Conservation (phyloP, 331 rosid species). For the Quercus lobata region DNA sequence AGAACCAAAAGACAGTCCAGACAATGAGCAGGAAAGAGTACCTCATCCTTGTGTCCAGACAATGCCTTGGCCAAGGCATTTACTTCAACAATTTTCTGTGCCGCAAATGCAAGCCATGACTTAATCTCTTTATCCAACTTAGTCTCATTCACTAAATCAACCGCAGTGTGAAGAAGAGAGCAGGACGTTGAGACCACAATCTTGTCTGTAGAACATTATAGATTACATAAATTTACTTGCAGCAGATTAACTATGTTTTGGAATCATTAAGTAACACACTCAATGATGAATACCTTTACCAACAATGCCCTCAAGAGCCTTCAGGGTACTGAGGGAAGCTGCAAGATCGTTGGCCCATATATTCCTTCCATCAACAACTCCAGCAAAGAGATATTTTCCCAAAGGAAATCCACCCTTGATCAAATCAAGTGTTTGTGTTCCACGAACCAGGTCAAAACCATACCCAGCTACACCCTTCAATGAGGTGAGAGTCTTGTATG, state of each 20-base stretch:
- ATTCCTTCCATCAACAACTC: conserved; percentile 90
- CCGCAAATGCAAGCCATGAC: conserved; percentile 89
- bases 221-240: conserved; percentile 12
- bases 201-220: conserved; percentile 39
- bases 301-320: conserved; percentile 54
- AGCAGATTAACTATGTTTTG: neutral
- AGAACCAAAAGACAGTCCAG: neutral
- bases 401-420: conserved; percentile 74
- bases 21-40: conserved; percentile 3
- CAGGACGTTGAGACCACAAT: conserved; percentile 82
- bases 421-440: conserved; percentile 69
- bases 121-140: conserved; percentile 74
- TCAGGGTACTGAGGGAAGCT: conserved; percentile 53
- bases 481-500: conserved; percentile 65
- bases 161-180: conserved; percentile 93
- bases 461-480: conserved; percentile 73
- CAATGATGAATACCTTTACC: conserved; percentile 55
- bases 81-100: conserved; percentile 80
- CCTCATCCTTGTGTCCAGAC: conserved; percentile 72
- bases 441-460: conserved; percentile 85
- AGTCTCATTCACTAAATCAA: conserved; percentile 76
- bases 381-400: conserved; percentile 78
- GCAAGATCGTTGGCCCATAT: conserved; percentile 85
- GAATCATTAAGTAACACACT: conserved; percentile 2
- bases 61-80: conserved; percentile 85